Evolutionary conservation across 1,284 basidiomycete species (phyloP).

Genomic region (Trametes hirsuta): DNA sequence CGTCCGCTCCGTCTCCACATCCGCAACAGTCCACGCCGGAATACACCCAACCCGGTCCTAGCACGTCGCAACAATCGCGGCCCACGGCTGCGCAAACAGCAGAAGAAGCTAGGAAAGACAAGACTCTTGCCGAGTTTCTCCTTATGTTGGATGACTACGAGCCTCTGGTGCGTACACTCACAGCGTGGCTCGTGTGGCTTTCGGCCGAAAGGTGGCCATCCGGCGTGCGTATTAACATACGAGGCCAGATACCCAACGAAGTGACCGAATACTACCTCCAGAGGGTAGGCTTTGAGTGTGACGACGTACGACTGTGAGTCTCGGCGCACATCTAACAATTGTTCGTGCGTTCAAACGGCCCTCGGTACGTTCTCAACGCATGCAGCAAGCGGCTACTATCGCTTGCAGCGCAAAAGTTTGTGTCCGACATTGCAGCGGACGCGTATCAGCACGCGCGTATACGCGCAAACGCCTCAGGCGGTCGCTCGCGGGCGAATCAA

Average conservation of each 20-base stretch:
- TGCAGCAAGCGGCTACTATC: conserved; percentile 90
- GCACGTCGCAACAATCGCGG: conserved; percentile 32
- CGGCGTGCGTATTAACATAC: conserved; percentile 12
- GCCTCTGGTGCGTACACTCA: conserved; percentile 71
- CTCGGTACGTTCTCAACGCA: neutral
- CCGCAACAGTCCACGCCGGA: conserved; percentile 30
- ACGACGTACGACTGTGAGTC: conserved; percentile 87
- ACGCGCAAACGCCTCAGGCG: conserved; percentile 78
- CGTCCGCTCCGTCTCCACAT: conserved; percentile 22
- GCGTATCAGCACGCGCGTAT: conserved; percentile 98
- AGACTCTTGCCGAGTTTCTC: conserved; percentile 92
- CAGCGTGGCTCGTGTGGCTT: neutral
- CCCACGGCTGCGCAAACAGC: conserved; percentile 67
- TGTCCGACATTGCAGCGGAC: conserved; percentile 96
- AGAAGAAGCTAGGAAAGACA: conserved; percentile 86
- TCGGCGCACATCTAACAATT: conserved; percentile 1
- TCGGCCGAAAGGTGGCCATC: neutral
- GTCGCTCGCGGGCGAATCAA: conserved; percentile 64
- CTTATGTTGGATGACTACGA: conserved; percentile 97
- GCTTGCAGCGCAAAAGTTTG: conserved; percentile 97
- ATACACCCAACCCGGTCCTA: conserved; percentile 30
- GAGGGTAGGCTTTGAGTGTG: conserved; percentile 94
- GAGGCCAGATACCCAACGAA: conserved; percentile 89
- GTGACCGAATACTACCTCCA: conserved; percentile 99
- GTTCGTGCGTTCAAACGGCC: conserved; percentile 6